phyloP scores from a whole-genome alignment of 768 basidiomycete species.

The Boletus pseudo-olivaceus region DNA sequence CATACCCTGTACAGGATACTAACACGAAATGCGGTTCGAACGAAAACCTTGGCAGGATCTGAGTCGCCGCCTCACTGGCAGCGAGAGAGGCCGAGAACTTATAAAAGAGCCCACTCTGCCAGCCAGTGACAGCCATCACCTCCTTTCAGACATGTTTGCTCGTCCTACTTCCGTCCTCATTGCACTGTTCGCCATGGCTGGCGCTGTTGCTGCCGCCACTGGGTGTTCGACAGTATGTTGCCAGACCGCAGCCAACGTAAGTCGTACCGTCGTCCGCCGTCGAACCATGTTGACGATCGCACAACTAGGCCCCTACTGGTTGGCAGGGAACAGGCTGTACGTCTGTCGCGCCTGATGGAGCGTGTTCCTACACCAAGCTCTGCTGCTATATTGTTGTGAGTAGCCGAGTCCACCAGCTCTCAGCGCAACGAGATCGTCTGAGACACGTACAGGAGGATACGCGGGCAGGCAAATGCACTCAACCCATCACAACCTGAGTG shows the following conservation, averaged over 20 bases:
- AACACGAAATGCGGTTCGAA: too few species aligned
- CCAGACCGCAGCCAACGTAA: not conserved
- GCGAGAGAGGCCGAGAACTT: not conserved
- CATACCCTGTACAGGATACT: too few species aligned
- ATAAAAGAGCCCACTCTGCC: not conserved
- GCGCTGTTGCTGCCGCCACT: not conserved
- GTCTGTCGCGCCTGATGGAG: not conserved
- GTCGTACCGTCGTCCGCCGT: not conserved
- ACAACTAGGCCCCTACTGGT: not conserved
- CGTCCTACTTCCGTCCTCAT: not conserved
- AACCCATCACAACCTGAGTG: not conserved
- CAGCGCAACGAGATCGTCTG: not conserved
- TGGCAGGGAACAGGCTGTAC: not conserved
- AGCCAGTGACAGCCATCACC: not conserved
- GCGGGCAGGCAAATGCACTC: not conserved
- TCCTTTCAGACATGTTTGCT: conserved; percentile 4
- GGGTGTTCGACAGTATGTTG: conserved; percentile 1
- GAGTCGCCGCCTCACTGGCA: too few species aligned
- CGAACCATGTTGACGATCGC: not conserved
- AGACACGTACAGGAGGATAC: not conserved
- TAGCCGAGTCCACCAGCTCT: not conserved
- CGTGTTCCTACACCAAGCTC: not conserved
- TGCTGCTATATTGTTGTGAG: conserved; percentile 6
- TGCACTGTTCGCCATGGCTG: not conserved
- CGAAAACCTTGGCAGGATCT: too few species aligned